Evolutionary conservation across 306 rosid species (phyloP).

Genomic region (Cucurbita argyrosperma): DNA sequence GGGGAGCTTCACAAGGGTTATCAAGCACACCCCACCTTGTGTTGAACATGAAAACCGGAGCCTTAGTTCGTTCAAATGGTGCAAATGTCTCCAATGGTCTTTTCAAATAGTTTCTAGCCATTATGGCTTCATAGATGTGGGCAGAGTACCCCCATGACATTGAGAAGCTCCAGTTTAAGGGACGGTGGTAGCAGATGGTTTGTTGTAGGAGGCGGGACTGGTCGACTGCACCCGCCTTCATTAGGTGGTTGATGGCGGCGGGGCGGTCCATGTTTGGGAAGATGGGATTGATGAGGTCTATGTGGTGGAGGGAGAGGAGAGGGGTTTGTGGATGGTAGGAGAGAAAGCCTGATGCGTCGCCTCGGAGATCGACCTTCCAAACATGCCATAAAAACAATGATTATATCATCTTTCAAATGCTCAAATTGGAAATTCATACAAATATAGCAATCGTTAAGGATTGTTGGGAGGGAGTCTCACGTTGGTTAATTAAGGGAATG

Average conservation of each 20-base stretch:
- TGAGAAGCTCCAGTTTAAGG: conserved; percentile 34
- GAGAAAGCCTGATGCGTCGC: conserved; percentile 27
- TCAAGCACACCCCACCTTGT: conserved; percentile 14
- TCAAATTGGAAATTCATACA: too few relatives aligned
- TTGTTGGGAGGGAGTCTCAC: too few relatives aligned
- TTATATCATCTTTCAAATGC: too few relatives aligned
- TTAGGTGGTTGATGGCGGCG: conserved; percentile 23
- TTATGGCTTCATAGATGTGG: conserved; percentile 23
- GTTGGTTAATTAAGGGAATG: too few relatives aligned
- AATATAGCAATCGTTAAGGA: too few relatives aligned
- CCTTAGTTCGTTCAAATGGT: conserved; percentile 13
- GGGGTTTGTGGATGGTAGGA: conserved; percentile 30
- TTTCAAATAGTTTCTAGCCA: conserved; percentile 18
- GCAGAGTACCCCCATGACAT: conserved; percentile 43
- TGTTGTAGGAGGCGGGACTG: conserved; percentile 34
- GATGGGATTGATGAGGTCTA: conserved; percentile 29
- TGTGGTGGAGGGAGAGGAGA: conserved; percentile 32
- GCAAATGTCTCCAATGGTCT: conserved; percentile 32
- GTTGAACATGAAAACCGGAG: conserved; percentile 32
- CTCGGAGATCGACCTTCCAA: conserved; percentile 22
- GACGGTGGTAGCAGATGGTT: conserved; percentile 32
- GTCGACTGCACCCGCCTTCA: conserved; percentile 20
- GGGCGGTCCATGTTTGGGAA: conserved; percentile 30
- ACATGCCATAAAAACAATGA: too few relatives aligned
- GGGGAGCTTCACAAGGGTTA: conserved; percentile 38